Evolutionary conservation across 352 stramenopile genomes (phyloP), one percentile per base, ranked within the genome.

Genomic region (Phytophthora hibernalis): DNA sequence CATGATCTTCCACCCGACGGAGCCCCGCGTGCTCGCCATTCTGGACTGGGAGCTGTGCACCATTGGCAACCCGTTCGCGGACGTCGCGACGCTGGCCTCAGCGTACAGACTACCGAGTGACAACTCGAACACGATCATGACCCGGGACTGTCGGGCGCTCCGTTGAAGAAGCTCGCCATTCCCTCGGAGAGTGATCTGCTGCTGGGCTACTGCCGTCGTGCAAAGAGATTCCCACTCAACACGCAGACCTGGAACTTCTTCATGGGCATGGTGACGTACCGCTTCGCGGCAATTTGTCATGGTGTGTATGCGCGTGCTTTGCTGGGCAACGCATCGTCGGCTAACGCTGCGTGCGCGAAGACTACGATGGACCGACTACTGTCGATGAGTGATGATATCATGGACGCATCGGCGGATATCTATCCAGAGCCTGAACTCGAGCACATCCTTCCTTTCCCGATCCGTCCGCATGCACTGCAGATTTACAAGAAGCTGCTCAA

Each of bases 1-100:
- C 64, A 61, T 91, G 57, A 92, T 94, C 60, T 93, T 92, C 72
- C 87, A 96, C 68, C 83, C 87, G 15, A 95, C 87, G 13, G 83
- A 95, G 73, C 89, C 87, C 18, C 72, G 83, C 8, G 86, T 97
- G 20, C 21, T 96, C 9, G 90, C 87, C 8, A 87, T 97, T 42
- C 65, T 97, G 5, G 90, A 97, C 76, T 97, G 90, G 90, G 90
- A 97, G 59, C 67, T 97, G 20, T 92, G 82, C 61, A 97, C 90
- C 24, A 83, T 97, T 43, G 90, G 90, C 53, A 91, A 97, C 58
- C 87, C 87, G 20, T 87, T 96, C 54, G 70, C 83, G 1, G 90
- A 96, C 66, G 68, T 97, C 4, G 87, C 88, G 20, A 94, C 89
- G 11, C 58, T 92, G 16, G 70, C 70, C n/a, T 83, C 74, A 5